Percentiles rank a stretch among this genome's conserved stretches.
Evolutionary conservation across 768 basidiomycete genomes (phyloP).

Genomic region (Rhodotorula diobovata): DNA sequence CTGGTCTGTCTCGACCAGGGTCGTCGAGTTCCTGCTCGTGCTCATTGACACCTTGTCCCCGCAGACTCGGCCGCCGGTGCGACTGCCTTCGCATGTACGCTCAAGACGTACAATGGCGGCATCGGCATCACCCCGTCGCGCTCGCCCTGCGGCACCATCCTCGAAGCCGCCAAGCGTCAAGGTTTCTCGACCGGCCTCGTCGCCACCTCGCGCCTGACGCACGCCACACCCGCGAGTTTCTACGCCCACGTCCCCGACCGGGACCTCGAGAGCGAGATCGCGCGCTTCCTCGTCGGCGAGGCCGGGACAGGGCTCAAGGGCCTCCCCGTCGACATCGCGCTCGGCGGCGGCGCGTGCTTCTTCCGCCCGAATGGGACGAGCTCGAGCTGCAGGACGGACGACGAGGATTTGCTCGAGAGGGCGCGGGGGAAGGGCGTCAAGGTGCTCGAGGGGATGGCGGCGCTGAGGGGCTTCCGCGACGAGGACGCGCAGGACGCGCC

Average conservation of each 20-base stretch:
- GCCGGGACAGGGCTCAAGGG: constrained; percentile 24
- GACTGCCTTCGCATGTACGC: constrained; percentile 43
- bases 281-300: constrained; percentile 38
- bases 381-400: constrained; percentile 40
- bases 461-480: constrained; percentile 23
- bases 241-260: constrained; percentile 44
- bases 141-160: constrained; percentile 41
- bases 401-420: constrained; percentile 33
- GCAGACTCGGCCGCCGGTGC: constrained; percentile 45
- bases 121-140: constrained; percentile 34
- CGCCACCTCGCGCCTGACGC: constrained; percentile 38
- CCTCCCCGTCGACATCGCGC: constrained; percentile 42
- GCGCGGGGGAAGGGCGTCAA: constrained; percentile 25
- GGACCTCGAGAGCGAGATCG: constrained; percentile 34
- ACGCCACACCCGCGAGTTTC: constrained; percentile 43
- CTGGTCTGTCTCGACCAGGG: constrained; percentile 2
- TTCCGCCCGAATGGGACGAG: constrained; percentile 38
- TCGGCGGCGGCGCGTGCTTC: constrained; percentile 43
- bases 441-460: constrained; percentile 35
- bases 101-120: constrained; percentile 44
- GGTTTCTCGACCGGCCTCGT: constrained; percentile 42
- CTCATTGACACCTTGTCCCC: not conserved
- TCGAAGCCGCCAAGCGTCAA: constrained; percentile 43
- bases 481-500: constrained; percentile 16
- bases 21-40: not conserved